Base-by-base conservation (phyloP, 2,329 filamentous ascomycete genomes). In the Didymella exigua region DNA sequence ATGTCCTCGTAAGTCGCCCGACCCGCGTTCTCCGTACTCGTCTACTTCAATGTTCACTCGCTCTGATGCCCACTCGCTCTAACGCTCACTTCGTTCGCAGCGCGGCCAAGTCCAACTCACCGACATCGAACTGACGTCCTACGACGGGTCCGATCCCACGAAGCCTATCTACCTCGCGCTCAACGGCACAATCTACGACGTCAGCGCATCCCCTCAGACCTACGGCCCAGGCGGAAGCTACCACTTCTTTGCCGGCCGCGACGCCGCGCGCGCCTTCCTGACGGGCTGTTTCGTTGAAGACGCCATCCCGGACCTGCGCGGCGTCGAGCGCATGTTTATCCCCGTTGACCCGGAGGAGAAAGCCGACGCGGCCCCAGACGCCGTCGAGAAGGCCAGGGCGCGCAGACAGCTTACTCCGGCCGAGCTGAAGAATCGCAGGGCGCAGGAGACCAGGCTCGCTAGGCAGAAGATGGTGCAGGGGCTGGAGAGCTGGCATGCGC, bases 271-370 rank as follows among this genome's bases (percentile, higher is more conserved):
- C 43, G 91, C 88, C 18, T 99, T 92, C 75, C 87, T 99, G 18
- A 98, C 95, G 2, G 91, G 91, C 16, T 99, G 95, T 76, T 99
- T 99, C 78, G 79, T 85, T 33, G 88, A 91, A 60, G 95, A 99
- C 79, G 81, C 87, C 27, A 95, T 88, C 2, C 83, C 89, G 3
- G 95, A 99, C 77, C 78, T 97, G 73, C 85, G 90, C 58, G 95
- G 95, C 40, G 88, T 91, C 4, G 95, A 98, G 78, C 84, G 87
- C 60, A 95, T 96, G 84, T 98, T 86, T 76, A 74, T 88, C 2
- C 84, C 86, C 0, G 72, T 93, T 8, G 71, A 75, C 37, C 89
- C 93, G 30, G 78, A 83, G 16, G 81, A 79, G 10, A 67, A 69
- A 14, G 48, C 56, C 27, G 52, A 56, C 6, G 58, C 63, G 2